These are phyloP conservation scores for Ilex asprella DNA, from an alignment of 257 asterid species.

Conservation along the genomic window DNA sequence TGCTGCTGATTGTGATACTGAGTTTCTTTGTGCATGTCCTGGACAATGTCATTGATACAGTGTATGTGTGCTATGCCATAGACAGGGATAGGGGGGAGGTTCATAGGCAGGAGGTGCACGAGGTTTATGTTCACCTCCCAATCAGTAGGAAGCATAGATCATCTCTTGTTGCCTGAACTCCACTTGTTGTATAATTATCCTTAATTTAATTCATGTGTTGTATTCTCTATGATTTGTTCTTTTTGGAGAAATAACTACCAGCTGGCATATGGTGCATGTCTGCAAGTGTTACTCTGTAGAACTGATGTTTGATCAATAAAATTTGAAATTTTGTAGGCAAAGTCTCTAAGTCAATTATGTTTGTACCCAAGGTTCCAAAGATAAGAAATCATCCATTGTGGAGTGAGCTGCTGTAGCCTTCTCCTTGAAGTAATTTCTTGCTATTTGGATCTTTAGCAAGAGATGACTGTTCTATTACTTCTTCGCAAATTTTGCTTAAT, in stretches of 20 bases:
- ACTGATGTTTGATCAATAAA: slow-evolving; percentile 22
- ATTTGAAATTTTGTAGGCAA: background rate
- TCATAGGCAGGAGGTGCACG: slow-evolving; percentile 75
- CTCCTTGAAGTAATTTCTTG: no score
- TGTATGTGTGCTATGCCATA: slow-evolving; percentile 84
- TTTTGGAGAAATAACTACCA: slow-evolving; percentile 23
- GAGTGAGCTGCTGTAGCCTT: no score
- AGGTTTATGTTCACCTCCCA: slow-evolving; percentile 89
- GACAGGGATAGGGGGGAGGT: slow-evolving; percentile 92
- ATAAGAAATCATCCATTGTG: no score
- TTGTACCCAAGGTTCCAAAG: no score
- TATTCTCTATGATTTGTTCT: slow-evolving; percentile 31
- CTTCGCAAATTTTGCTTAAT: no score
- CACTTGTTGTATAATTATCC: slow-evolving; percentile 39
- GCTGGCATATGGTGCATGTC: slow-evolving; percentile 30
- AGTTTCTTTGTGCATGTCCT: slow-evolving; percentile 70
- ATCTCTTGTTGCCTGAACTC: slow-evolving; percentile 46
- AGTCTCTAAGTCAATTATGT: background rate
- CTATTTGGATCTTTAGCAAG: no score
- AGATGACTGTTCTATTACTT: no score
- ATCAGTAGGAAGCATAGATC: slow-evolving; percentile 77
- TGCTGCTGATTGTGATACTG: slow-evolving; percentile 54
- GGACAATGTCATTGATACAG: slow-evolving; percentile 75
- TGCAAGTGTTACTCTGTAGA: slow-evolving; percentile 21
- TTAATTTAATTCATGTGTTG: slow-evolving; percentile 19